Base-by-base conservation (phyloP, 2,329 filamentous ascomycete genomes). In the Cyphellophora attinorum region DNA sequence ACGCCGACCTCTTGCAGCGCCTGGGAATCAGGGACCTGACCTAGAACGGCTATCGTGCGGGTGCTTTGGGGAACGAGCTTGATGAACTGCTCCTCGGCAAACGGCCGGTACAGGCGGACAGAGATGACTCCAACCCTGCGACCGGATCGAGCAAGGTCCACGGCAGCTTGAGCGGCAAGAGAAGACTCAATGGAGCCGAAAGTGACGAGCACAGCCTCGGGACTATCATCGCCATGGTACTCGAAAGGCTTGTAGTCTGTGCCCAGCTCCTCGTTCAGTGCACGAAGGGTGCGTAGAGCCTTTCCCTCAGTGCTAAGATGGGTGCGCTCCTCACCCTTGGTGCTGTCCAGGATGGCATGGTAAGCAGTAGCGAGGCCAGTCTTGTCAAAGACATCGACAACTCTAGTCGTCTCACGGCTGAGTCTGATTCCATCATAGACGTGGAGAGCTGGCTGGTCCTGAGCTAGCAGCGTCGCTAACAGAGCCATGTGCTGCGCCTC, bases 401-500 rank as follows among this genome's bases (percentile, higher is more conserved):
- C 74, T 33, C 84, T 74, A 14, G 85, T 76, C 13, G 82, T 91
- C 62, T 93, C 86, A 33, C 85, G 72, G 35, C 82, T 82, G 42
- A 89, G 78, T 39, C 76, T 80, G 37, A 94, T 76, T 40, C 86
- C 88, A 54, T 94, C 86, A 54, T 91, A 93, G 47, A 86, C 76
- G 58, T 94, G 86, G 17, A 94, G 70, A 0, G 82, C 84, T n/a
- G 86, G 86, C 17, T 89, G 57, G 11, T 91, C 64, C 29, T 74
- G 78, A 13, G 86, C 81, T 41, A 93, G 66, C 15, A 93, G 64
- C 3, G 85, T 94, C 1, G 86, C 76, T 50, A 93, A 79, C n/a
- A 94, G 64, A 5, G 86, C 75, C 81, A 94, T 94, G 64, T 98
- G 91, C 68, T 98, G 91, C 31, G 82, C 73, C 65, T 98, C 91